Conservation (phyloP, 352 stramenopile species). For the Phytopythium oedochilum region DNA sequence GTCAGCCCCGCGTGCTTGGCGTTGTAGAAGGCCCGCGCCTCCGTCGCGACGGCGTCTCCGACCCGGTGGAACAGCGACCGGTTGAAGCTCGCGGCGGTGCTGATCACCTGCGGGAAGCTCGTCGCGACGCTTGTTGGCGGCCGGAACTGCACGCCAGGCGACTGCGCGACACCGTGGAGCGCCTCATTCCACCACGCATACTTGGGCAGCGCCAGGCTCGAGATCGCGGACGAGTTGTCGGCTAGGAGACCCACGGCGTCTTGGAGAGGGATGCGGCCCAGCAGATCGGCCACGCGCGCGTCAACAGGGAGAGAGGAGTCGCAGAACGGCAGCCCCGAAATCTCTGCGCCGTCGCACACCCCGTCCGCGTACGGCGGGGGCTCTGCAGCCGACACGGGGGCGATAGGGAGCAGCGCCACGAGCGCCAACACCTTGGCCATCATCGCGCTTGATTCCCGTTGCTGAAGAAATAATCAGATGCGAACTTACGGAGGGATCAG, state of each 20-base stretch:
- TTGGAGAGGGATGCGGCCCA: conserved; percentile 53
- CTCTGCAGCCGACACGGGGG: background rate
- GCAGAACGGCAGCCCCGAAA: conserved; percentile 63
- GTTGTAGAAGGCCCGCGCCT: conserved; percentile 84
- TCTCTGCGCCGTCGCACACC: conserved; percentile 41
- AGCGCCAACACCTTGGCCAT: background rate
- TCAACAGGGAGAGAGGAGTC: conserved; percentile 41
- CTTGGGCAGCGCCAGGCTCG: conserved; percentile 31
- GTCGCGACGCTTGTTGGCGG: conserved; percentile 64
- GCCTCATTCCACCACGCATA: conserved; percentile 91
- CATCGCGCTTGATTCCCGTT: background rate
- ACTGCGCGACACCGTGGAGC: conserved; percentile 82
- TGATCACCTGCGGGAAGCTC: conserved; percentile 86
- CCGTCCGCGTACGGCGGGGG: conserved; percentile 30
- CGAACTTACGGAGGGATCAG: too few relatives aligned
- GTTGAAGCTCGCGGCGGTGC: conserved; percentile 82
- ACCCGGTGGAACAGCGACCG: conserved; percentile 74
- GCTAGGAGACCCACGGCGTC: conserved; percentile 69
- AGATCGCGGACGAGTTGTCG: conserved; percentile 41
- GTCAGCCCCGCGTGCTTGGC: conserved; percentile 71
- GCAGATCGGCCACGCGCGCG: conserved; percentile 60
- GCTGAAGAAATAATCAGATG: too few relatives aligned
- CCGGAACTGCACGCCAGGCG: conserved; percentile 56
- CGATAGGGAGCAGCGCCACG: background rate
- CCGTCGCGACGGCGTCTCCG: conserved; percentile 74